Evolutionary conservation across 805 yeast species (phyloP).

Genomic region (Scheffersomyces ergatensis): DNA sequence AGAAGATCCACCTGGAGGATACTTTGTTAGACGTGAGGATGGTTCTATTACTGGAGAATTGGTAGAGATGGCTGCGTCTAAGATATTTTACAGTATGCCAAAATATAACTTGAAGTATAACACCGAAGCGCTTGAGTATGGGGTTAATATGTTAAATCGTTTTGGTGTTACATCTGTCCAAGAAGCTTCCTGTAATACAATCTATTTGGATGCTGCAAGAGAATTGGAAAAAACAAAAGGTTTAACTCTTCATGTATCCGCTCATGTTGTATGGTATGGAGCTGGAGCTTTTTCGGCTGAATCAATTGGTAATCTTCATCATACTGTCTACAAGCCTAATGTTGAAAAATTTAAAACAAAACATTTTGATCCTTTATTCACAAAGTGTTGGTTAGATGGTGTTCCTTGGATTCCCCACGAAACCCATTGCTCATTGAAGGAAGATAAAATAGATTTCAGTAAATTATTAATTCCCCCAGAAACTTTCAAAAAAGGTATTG

Average conservation of each 20-base stretch:
- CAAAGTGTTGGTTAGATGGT: constrained; percentile 23
- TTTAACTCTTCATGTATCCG: constrained; percentile 17
- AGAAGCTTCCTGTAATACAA: constrained; percentile 21
- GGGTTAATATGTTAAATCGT: constrained; percentile 19
- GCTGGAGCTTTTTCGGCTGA: constrained; percentile 21
- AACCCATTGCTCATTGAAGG: constrained; percentile 17
- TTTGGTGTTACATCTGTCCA: constrained; percentile 22
- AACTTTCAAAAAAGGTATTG: constrained; percentile 18
- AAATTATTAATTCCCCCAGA: constrained; percentile 19
- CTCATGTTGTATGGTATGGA: constrained; percentile 22
- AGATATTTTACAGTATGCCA: constrained; percentile 16
- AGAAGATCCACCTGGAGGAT: constrained; percentile 22
- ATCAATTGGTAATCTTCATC: constrained; percentile 17
- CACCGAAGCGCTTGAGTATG: constrained; percentile 17
- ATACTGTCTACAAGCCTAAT: constrained; percentile 11
- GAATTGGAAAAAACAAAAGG: constrained; percentile 13
- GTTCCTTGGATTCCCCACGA: constrained; percentile 22
- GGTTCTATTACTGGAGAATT: constrained; percentile 23
- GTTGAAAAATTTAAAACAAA: constrained; percentile 17
- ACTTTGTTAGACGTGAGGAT: constrained; percentile 19
- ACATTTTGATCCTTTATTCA: constrained; percentile 19
- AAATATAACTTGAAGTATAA: constrained; percentile 17
- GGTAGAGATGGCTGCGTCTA: constrained; percentile 22
- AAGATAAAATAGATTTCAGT: constrained; percentile 14
- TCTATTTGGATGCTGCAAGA: constrained; percentile 20